Percentiles rank a stretch among this genome's conserved stretches.
Conservation (phyloP, 2,329 filamentous ascomycete species). For the Aspergillus aculeatinus region DNA sequence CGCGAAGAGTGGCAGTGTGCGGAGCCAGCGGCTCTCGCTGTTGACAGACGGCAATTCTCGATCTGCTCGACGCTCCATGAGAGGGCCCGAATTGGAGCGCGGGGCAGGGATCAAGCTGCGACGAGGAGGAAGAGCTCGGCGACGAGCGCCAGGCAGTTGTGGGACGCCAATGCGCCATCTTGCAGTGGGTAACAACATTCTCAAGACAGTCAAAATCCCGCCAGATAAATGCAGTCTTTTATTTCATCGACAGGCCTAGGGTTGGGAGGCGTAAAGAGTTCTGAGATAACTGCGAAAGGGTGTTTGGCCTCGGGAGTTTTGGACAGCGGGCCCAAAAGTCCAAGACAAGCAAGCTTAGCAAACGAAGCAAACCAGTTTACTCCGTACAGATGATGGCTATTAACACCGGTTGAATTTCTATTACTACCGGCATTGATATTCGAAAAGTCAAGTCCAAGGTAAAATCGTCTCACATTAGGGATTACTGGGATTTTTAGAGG, state of each 20-base stretch:
- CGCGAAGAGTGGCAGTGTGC: constrained; percentile 78
- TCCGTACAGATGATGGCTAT: no score
- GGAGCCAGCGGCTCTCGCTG: constrained; percentile 61
- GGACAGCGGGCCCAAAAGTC: no score
- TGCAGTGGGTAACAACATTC: constrained; percentile 20
- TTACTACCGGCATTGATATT: no score
- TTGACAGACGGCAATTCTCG: constrained; percentile 51
- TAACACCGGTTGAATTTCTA: no score
- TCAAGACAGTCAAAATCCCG: background rate
- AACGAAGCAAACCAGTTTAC: constrained; percentile 28
- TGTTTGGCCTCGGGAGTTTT: no score
- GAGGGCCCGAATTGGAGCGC: constrained; percentile 50
- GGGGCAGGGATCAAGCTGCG: constrained; percentile 53
- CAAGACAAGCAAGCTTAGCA: constrained; percentile 11
- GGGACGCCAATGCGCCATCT: constrained; percentile 21
- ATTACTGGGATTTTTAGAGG: no score
- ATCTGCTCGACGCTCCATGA: constrained; percentile 54
- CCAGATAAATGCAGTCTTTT: background rate
- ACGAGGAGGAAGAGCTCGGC: constrained; percentile 22
- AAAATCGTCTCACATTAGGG: no score
- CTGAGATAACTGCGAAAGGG: no score
- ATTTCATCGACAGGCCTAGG: background rate
- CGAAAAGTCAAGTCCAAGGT: no score
- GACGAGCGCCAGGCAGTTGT: constrained; percentile 14
- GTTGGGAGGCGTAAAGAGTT: background rate